These are phyloP conservation scores for Fraxinus ornus DNA, from an alignment of 305 asterid genomes.

Conservation along the genomic window DNA sequence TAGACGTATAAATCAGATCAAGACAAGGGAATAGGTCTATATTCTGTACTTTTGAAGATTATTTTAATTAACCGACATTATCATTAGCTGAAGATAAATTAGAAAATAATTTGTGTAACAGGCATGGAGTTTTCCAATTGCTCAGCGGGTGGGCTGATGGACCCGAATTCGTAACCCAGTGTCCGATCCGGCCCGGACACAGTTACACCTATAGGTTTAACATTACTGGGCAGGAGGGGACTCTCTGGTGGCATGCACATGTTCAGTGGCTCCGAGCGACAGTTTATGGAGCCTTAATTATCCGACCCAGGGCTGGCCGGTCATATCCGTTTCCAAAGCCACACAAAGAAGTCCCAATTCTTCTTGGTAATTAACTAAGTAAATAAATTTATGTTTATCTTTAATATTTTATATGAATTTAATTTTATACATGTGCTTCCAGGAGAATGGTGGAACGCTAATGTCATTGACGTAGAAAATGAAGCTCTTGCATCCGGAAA, in stretches of 20 bases:
- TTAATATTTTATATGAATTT: neutral
- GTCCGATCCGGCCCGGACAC: conserved; percentile 51
- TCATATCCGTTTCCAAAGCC: conserved; percentile 57
- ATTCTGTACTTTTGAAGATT: neutral
- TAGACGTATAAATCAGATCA: neutral
- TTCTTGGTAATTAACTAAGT: conserved; percentile 37
- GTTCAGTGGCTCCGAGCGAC: conserved; percentile 58
- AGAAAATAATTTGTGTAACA: neutral
- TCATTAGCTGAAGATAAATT: neutral
- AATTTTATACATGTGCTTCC: neutral
- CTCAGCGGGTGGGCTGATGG: conserved; percentile 66
- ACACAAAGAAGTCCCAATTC: conserved; percentile 47
- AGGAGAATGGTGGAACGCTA: conserved; percentile 67
- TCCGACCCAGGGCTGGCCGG: conserved; percentile 53
- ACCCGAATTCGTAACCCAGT: conserved; percentile 51
- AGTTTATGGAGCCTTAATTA: conserved; percentile 50
- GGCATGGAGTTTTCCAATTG: conserved; percentile 65
- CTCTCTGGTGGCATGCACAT: conserved; percentile 76
- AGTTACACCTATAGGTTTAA: conserved; percentile 49
- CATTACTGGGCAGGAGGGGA: conserved; percentile 46
- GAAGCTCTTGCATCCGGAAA: conserved; percentile 42
- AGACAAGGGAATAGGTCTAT: neutral
- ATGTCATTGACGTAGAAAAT: conserved; percentile 45
- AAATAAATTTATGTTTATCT: neutral
- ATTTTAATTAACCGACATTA: neutral